phyloP scores from a whole-genome alignment of 2,329 filamentous ascomycete species.

The Diaporthe citriasiana region DNA sequence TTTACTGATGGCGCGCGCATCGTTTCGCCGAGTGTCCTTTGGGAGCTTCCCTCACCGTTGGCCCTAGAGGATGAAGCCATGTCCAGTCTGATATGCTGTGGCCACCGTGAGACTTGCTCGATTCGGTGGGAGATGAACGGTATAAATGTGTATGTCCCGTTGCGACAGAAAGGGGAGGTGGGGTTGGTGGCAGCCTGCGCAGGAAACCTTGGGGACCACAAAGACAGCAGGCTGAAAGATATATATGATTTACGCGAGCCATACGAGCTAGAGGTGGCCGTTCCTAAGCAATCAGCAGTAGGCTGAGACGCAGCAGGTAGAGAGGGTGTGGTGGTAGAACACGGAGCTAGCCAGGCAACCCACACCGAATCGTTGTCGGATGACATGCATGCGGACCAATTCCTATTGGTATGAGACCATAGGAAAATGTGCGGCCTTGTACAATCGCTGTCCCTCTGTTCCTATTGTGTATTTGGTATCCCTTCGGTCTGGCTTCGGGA shows the following conservation, averaged over 20 bases:
- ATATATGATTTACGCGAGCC: constrained; percentile 22
- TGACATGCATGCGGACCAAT: constrained; percentile 35
- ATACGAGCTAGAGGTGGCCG: constrained; percentile 14
- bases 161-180: neutral
- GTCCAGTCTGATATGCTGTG: neutral
- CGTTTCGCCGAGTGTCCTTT: constrained; percentile 54
- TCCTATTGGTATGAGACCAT: constrained; percentile 25
- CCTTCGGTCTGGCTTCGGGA: neutral
- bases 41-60: constrained; percentile 37
- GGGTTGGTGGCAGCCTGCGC: neutral
- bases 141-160: neutral
- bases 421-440: constrained; percentile 18
- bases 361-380: constrained; percentile 38
- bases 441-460: constrained; percentile 18
- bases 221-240: constrained; percentile 23
- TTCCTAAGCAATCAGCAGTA: constrained; percentile 26
- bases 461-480: neutral
- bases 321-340: constrained; percentile 35
- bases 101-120: neutral
- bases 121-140: neutral
- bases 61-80: constrained; percentile 8
- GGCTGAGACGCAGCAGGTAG: constrained; percentile 34
- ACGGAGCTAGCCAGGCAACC: constrained; percentile 39
- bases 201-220: neutral
- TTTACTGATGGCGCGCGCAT: constrained; percentile 57